phyloP scores from a whole-genome alignment of 768 basidiomycete genomes.

The Lenzites betulinus region DNA sequence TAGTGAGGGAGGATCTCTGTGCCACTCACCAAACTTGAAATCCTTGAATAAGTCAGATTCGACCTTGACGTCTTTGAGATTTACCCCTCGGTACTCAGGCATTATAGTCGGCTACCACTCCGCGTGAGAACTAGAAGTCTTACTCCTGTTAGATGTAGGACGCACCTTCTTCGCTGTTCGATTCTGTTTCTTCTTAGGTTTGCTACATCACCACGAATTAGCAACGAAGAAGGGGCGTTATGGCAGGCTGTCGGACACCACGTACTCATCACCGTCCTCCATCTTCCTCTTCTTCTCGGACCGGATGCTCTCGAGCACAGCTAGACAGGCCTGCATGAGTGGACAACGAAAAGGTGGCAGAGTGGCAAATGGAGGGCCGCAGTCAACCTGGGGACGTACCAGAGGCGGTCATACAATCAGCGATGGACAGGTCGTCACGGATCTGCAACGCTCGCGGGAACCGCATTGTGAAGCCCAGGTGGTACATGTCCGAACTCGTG shows the following conservation, averaged over 20 bases:
- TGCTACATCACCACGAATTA: slow-evolving; percentile 23
- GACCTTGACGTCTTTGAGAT: slow-evolving; percentile 57
- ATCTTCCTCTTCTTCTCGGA: slow-evolving; percentile 75
- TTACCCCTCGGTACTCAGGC: slow-evolving; percentile 67
- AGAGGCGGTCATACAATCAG: slow-evolving; percentile 72
- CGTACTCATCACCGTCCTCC: slow-evolving; percentile 59
- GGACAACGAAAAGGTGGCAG: not conserved
- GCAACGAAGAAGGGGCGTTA: not conserved
- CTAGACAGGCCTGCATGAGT: slow-evolving; percentile 35
- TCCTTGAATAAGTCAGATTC: slow-evolving; percentile 70
- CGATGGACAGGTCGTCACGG: slow-evolving; percentile 72
- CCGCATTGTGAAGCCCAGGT: slow-evolving; percentile 86
- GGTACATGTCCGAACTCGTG: slow-evolving; percentile 62
- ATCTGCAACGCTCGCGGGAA: slow-evolving; percentile 87
- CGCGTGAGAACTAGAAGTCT: too few species aligned
- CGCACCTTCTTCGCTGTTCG: slow-evolving; percentile 51
- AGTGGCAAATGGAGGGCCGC: not conserved
- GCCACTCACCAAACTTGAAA: slow-evolving; percentile 73
- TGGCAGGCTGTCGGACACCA: not conserved
- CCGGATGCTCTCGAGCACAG: slow-evolving; percentile 59
- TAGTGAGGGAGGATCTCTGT: too few species aligned
- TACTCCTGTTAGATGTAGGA: too few species aligned
- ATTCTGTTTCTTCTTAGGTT: slow-evolving; percentile 61
- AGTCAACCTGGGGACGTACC: slow-evolving; percentile 41
- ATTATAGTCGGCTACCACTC: slow-evolving; percentile 53